Conservation (phyloP, 2,329 filamentous ascomycete genomes). For the Cytospora schulzeri region DNA sequence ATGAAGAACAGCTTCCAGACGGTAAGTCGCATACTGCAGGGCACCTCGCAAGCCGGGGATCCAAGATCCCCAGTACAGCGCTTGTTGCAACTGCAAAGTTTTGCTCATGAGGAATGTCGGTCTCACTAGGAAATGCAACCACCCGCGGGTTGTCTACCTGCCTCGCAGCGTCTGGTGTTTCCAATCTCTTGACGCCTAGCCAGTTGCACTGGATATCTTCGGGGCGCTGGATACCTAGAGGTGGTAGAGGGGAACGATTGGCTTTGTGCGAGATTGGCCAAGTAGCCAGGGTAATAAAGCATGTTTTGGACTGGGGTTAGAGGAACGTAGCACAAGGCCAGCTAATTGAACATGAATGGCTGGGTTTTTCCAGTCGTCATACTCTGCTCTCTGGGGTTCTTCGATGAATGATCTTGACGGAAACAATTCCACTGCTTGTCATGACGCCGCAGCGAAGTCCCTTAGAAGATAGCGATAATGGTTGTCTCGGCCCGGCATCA, state of each 20-base stretch:
- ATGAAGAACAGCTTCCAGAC: constrained; percentile 15
- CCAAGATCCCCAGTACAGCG: not conserved
- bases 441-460: too few species aligned
- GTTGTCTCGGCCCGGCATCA: constrained; percentile 17
- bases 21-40: constrained; percentile 18
- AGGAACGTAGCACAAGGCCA: not conserved
- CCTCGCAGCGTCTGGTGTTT: not conserved
- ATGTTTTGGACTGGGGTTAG: not conserved
- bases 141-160: constrained; percentile 12
- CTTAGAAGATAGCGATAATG: not conserved
- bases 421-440: not conserved
- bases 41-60: constrained; percentile 11
- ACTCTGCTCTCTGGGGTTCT: not conserved
- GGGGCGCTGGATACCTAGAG: not conserved
- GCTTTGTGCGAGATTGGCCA: not conserved
- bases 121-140: constrained; percentile 21
- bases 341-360: not conserved
- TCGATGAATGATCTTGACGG: not conserved
- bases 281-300: not conserved
- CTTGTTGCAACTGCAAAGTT: not conserved
- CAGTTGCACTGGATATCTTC: not conserved
- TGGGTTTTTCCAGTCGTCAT: not conserved
- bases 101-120: not conserved
- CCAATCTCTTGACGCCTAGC: not conserved
- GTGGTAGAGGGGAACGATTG: not conserved